Evolutionary conservation across 2,329 filamentous ascomycete genomes (phyloP).

Genomic region (Paracamarosporium sp.): DNA sequence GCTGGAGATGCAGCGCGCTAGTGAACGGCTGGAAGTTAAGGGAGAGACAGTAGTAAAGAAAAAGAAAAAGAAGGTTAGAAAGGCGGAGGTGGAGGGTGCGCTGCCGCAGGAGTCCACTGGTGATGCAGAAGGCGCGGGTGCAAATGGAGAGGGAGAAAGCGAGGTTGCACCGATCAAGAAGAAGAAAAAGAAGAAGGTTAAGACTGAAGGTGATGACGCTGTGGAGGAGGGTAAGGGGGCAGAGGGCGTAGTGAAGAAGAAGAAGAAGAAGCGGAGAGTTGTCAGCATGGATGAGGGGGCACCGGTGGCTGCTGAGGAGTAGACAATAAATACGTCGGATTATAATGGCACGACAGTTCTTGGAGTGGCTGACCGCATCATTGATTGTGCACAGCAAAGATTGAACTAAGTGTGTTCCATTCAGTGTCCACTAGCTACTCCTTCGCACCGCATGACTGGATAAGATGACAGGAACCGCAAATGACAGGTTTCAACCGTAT

Average conservation of each 20-base stretch:
- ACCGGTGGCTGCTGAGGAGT: slow-evolving; percentile 1
- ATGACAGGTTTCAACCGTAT: not conserved
- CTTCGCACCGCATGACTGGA: not conserved
- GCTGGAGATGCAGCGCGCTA: slow-evolving; percentile 86
- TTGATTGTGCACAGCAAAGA: not conserved
- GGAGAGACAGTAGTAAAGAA: slow-evolving; percentile 70
- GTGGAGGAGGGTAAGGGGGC: slow-evolving; percentile 23
- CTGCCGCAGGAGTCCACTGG: slow-evolving; percentile 52
- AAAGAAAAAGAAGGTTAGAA: slow-evolving; percentile 61
- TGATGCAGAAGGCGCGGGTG: slow-evolving; percentile 60
- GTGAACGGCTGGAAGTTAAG: slow-evolving; percentile 75
- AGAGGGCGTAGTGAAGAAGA: slow-evolving; percentile 45
- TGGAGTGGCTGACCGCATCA: not conserved
- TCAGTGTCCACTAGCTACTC: not conserved
- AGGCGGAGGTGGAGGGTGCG: slow-evolving; percentile 64
- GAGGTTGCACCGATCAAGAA: slow-evolving; percentile 31
- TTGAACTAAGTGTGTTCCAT: not conserved
- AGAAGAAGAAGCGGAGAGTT: slow-evolving; percentile 47
- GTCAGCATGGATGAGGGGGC: slow-evolving; percentile 39
- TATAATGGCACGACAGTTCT: not conserved
- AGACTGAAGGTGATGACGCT: slow-evolving; percentile 24
- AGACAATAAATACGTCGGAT: not conserved
- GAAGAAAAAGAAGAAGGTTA: slow-evolving; percentile 54
- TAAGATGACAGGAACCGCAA: not conserved
- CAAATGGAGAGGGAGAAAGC: slow-evolving; percentile 19